phyloP scores from a whole-genome alignment of 2,329 filamentous ascomycete genomes.

The Xylaria sp. region DNA sequence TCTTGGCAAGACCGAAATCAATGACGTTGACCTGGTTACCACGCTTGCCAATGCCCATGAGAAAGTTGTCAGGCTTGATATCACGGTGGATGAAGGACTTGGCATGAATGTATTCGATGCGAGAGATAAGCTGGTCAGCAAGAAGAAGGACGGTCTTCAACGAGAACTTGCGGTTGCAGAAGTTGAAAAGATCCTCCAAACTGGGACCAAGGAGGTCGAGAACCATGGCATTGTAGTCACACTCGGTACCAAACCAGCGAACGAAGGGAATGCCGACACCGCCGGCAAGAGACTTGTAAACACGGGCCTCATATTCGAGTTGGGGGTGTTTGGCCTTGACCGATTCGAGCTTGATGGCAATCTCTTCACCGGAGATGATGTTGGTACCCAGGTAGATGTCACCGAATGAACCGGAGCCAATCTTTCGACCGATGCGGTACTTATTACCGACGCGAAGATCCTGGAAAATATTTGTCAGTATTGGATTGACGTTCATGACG shows the following conservation, averaged over 20 bases:
- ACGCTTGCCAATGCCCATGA: conserved; percentile 98
- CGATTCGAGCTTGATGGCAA: conserved; percentile 98
- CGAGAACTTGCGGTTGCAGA: conserved; percentile 99
- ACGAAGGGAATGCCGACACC: conserved; percentile 98
- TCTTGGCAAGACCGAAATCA: conserved; percentile 98
- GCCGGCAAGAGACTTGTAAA: conserved; percentile 84
- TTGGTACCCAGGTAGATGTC: conserved; percentile 99
- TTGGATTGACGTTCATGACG: neutral
- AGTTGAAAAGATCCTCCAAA: conserved; percentile 98
- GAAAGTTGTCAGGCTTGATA: conserved; percentile 99
- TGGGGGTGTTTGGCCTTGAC: conserved; percentile 99
- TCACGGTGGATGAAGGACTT: conserved; percentile 99
- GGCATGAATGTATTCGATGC: conserved; percentile 99
- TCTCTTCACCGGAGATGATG: conserved; percentile 99
- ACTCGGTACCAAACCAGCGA: conserved; percentile 98
- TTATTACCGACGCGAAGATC: conserved; percentile 99
- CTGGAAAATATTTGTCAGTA: conserved; percentile 41
- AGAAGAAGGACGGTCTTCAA: conserved; percentile 95
- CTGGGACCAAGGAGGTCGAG: conserved; percentile 92
- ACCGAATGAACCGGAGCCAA: conserved; percentile 94
- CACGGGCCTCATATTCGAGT: conserved; percentile 95
- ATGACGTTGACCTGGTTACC: conserved; percentile 99
- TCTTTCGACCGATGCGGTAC: conserved; percentile 99
- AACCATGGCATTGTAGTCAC: conserved; percentile 99
- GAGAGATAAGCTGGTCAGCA: conserved; percentile 96